Evolutionary conservation across 148 eudicot species (phyloP), one percentile per base, ranked within the genome.

Genomic region (Camellia lanceoleosa): DNA sequence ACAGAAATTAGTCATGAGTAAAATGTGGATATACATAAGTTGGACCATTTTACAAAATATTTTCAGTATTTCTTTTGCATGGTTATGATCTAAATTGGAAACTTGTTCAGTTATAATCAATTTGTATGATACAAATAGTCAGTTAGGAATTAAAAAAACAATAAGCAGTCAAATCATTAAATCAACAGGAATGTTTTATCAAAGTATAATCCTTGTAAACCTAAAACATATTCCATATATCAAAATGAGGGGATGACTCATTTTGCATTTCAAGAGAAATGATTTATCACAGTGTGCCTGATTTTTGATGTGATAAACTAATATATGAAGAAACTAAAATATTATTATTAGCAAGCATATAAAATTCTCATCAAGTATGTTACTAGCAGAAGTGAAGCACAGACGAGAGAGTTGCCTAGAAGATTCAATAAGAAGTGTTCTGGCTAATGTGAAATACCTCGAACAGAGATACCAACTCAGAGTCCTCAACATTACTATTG

Each of bases 401-500:
- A 58, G 75, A 55, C 14, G 46, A 11, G 15, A 23, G 30, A 47
- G 3, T 14, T 3, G 62, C 13, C 15, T 15, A 52, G 14, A 52
- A 76, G 47, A 63, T 55, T 23, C 11, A 46, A 71, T 9, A 61
- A 16, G 14, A 65, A 18, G 72, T 54, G 64, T 65, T 38, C 2
- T 30, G 19, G 19, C 12, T 68, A 7, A 51, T 10, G 49, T 62
- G 14, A 62, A 73, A 18, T 82, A 89, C 92, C 92, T 89, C 90
- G 77, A 89, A 89, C 41, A 89, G 88, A 49, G 89, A 76, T 76
- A 54, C 82, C 74, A 89, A 82, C 78, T 89, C 92, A 41, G 88
- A 76, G 69, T 89, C 92, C 74, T 89, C 92, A 52, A 89, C 90
- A 19, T 87, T 89, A 42, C 92, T 89, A 70, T 87, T 89, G 47